These are phyloP conservation scores for Kuraishia molischiana DNA, from an alignment of 805 yeast genomes.

Conservation along the genomic window DNA sequence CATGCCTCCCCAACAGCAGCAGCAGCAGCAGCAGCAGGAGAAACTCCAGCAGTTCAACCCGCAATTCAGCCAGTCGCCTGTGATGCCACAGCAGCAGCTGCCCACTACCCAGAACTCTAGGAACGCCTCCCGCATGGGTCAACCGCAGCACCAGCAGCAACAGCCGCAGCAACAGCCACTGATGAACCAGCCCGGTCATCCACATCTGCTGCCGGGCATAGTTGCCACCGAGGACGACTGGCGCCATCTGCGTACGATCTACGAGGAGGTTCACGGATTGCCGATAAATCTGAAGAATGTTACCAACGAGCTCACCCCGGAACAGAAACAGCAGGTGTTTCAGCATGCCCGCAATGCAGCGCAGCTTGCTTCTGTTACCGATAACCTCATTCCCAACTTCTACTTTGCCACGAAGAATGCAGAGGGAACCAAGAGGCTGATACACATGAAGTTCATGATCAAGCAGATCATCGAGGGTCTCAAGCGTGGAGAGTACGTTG, in stretches of 20 bases:
- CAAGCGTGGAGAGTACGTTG: constrained; percentile 54
- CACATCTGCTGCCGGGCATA: constrained; percentile 16
- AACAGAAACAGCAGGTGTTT: constrained; percentile 53
- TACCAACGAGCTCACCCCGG: constrained; percentile 47
- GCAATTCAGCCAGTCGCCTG: constrained; percentile 3
- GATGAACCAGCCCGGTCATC: constrained; percentile 1
- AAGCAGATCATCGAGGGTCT: constrained; percentile 66
- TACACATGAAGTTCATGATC: constrained; percentile 73
- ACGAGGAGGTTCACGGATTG: constrained; percentile 59
- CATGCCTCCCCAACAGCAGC: constrained; percentile 9
- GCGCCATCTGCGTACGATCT: constrained; percentile 47
- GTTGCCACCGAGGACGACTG: constrained; percentile 51
- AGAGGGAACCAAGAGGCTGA: constrained; percentile 65
- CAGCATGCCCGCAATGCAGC: constrained; percentile 44
- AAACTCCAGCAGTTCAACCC: constrained; percentile 5
- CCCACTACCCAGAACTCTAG: constrained; percentile 6
- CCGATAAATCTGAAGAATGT: constrained; percentile 61
- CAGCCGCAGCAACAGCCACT: constrained; percentile 11
- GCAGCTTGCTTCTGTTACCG: constrained; percentile 58
- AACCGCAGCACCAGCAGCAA: constrained; percentile 11
- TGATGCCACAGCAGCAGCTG: constrained; percentile 7
- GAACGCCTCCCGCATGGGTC: constrained; percentile 4
- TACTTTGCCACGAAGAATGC: constrained; percentile 65
- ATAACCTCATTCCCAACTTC: constrained; percentile 70
- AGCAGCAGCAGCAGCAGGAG: constrained; percentile 10